A percentile compares a stretch with the other conserved stretches of the same genome.
These are phyloP conservation scores for Postia placenta DNA, from an alignment of 768 basidiomycete genomes.

Conservation along the genomic window DNA sequence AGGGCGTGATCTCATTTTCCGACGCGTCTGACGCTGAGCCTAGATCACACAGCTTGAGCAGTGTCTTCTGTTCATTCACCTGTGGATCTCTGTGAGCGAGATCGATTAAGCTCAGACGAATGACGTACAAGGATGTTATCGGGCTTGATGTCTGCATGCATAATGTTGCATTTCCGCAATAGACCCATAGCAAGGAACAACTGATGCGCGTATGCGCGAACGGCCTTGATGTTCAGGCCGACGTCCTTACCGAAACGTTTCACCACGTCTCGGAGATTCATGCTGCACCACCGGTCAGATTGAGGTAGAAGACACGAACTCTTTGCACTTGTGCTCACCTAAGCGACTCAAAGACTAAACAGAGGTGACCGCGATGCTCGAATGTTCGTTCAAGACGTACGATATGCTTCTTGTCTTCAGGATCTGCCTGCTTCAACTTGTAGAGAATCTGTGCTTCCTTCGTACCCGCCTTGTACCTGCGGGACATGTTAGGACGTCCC, in stretches of 20 bases:
- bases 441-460: constrained; percentile 90
- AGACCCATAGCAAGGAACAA: constrained; percentile 84
- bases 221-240: constrained; percentile 91
- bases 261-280: constrained; percentile 97
- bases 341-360: constrained; percentile 90
- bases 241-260: constrained; percentile 99
- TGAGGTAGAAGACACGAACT: neutral
- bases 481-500: constrained; percentile 8
- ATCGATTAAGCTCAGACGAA: constrained; percentile 1
- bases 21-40: constrained; percentile 95
- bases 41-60: constrained; percentile 91
- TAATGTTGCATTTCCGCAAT: constrained; percentile 84
- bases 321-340: constrained; percentile 45
- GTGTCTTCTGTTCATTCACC: constrained; percentile 93
- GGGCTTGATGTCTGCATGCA: constrained; percentile 99
- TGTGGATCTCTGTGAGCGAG: constrained; percentile 23
- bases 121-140: constrained; percentile 87
- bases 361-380: constrained; percentile 95
- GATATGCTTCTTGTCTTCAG: constrained; percentile 95
- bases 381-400: constrained; percentile 92
- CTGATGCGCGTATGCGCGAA: constrained; percentile 98
- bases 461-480: constrained; percentile 88
- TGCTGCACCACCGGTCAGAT: constrained; percentile 39
- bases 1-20: constrained; percentile 96
- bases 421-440: constrained; percentile 83